phyloP scores from a whole-genome alignment of 495 filamentous ascomycete genomes.

The Penicillium robsamsonii region DNA sequence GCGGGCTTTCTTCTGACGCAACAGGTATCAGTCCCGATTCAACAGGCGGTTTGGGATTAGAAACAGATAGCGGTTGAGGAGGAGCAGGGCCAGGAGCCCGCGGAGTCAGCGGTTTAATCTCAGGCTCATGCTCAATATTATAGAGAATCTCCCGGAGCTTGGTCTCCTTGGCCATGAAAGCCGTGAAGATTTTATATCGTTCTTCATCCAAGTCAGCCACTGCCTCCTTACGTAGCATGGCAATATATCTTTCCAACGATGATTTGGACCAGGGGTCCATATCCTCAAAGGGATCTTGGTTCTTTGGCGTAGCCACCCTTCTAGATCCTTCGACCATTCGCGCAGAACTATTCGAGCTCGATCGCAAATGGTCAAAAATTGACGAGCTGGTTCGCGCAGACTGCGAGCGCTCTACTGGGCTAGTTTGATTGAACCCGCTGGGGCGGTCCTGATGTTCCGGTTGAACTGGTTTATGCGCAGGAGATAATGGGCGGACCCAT shows the following conservation, averaged over 20 bases:
- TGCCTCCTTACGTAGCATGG: slow-evolving; percentile 54
- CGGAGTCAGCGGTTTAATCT: slow-evolving; percentile 10
- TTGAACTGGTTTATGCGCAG: slow-evolving; percentile 15
- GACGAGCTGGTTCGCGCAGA: slow-evolving; percentile 6
- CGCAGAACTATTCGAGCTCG: neutral
- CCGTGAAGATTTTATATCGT: slow-evolving; percentile 50
- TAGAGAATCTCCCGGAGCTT: slow-evolving; percentile 54
- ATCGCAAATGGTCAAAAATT: neutral
- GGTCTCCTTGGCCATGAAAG: slow-evolving; percentile 50
- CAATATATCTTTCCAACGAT: slow-evolving; percentile 50
- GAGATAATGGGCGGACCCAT: slow-evolving; percentile 35
- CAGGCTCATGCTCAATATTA: slow-evolving; percentile 43
- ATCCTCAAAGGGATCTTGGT: slow-evolving; percentile 46
- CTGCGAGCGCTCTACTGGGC: slow-evolving; percentile 17
- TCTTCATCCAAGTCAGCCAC: slow-evolving; percentile 50
- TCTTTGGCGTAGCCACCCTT: slow-evolving; percentile 11
- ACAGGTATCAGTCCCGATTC: slow-evolving; percentile 42
- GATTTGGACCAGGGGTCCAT: slow-evolving; percentile 54
- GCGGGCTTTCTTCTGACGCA: slow-evolving; percentile 24
- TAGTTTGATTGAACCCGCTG: slow-evolving; percentile 5
- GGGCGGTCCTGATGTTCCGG: slow-evolving; percentile 4
- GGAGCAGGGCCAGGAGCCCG: slow-evolving; percentile 11
- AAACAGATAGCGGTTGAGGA: slow-evolving; percentile 11
- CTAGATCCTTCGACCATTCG: slow-evolving; percentile 4
- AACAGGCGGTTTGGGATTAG: slow-evolving; percentile 16